These are phyloP conservation scores for Penicillium brasilianum DNA, from an alignment of 2,329 filamentous ascomycete species.

Conservation along the genomic window DNA sequence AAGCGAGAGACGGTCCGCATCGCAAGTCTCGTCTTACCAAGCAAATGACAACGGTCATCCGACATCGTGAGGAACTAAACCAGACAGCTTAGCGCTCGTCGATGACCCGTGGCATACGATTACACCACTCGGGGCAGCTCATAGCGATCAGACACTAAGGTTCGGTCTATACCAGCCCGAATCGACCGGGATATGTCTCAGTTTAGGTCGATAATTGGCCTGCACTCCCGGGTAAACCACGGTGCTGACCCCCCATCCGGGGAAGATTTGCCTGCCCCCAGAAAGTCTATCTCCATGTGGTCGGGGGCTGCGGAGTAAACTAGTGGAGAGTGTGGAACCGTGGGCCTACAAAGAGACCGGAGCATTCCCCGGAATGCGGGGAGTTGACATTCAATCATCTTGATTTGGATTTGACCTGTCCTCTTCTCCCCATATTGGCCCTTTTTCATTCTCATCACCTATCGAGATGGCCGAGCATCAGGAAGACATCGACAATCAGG, in stretches of 20 bases:
- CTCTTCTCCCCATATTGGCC: neutral
- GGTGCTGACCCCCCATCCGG: slow-evolving; percentile 1
- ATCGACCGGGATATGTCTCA: neutral
- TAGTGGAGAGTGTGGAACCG: slow-evolving; percentile 2
- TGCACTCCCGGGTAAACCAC: neutral
- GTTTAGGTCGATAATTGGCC: slow-evolving; percentile 12
- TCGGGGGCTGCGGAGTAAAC: slow-evolving; percentile 19
- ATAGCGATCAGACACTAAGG: neutral
- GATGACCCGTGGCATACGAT: neutral
- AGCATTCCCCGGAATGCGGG: neutral
- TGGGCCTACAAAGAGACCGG: slow-evolving; percentile 7
- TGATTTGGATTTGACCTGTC: neutral
- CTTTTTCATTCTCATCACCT: neutral
- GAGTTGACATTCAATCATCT: neutral
- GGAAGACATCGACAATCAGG: slow-evolving; percentile 18
- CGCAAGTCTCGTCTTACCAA: neutral
- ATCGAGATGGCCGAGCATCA: slow-evolving; percentile 22
- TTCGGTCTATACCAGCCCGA: slow-evolving; percentile 17
- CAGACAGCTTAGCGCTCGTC: neutral
- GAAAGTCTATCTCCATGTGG: slow-evolving; percentile 12
- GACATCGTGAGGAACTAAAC: neutral
- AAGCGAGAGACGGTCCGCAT: neutral
- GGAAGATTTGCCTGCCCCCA: slow-evolving; percentile 4
- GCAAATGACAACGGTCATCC: neutral
- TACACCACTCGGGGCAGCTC: neutral